Percentiles rank a stretch among this genome's conserved stretches.
These are phyloP conservation scores for Pigoraptor vietnamica DNA, from an alignment of 78 protist genomes.

Conservation along the genomic window DNA sequence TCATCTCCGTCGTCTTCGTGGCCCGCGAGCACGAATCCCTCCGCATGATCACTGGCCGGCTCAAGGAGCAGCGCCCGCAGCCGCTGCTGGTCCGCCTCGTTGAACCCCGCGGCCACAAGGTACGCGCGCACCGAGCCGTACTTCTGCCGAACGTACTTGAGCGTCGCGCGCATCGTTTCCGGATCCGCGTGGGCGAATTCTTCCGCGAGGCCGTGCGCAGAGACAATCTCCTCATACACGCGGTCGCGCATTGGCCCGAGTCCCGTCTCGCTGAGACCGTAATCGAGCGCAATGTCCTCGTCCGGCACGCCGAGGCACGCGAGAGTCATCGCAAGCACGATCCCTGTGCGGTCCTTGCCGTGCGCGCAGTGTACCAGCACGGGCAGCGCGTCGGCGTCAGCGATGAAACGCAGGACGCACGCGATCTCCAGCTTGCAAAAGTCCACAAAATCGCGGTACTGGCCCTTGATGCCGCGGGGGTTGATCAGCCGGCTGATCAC, in stretches of 20 bases:
- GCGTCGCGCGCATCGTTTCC: background rate
- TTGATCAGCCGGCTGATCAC: background rate
- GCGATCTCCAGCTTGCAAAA: background rate
- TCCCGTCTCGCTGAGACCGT: background rate
- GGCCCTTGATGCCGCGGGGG: background rate
- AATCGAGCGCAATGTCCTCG: background rate
- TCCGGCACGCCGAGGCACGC: constrained; percentile 1
- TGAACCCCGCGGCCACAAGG: background rate
- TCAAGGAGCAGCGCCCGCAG: background rate
- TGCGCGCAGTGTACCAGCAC: constrained; percentile 32
- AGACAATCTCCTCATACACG: background rate
- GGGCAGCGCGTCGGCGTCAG: background rate
- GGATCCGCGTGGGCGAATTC: background rate
- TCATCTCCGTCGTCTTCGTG: background rate
- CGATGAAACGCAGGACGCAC: background rate
- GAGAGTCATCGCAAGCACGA: constrained; percentile 14
- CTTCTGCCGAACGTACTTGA: background rate
- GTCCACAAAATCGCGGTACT: background rate
- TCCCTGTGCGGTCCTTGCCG: constrained; percentile 51
- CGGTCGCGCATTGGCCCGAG: background rate
- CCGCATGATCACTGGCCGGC: background rate
- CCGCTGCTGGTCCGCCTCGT: background rate
- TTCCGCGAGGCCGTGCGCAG: background rate
- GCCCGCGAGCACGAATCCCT: background rate
- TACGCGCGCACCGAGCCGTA: background rate